Conservation (phyloP, 2,329 filamentous ascomycete genomes). For the Lizonia empirigonia region DNA sequence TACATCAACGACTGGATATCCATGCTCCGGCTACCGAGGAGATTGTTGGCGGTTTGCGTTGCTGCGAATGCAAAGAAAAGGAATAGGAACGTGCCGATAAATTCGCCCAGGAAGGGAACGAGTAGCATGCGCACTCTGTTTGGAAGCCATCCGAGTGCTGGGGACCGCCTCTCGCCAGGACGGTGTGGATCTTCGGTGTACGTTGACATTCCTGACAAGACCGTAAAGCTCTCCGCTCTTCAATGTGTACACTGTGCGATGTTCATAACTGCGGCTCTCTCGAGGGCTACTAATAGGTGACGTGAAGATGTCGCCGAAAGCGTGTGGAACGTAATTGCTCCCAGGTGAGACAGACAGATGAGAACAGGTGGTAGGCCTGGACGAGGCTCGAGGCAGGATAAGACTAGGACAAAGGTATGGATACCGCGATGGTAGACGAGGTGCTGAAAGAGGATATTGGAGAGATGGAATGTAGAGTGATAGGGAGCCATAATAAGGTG, state of each 20-base stretch:
- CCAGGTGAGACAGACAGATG: slow-evolving; percentile 21
- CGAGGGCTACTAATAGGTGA: slow-evolving; percentile 18
- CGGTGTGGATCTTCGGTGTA: slow-evolving; percentile 41
- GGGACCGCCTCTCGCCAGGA: slow-evolving; percentile 47
- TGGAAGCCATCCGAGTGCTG: slow-evolving; percentile 51
- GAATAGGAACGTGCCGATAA: slow-evolving; percentile 49
- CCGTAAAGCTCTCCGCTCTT: slow-evolving; percentile 44
- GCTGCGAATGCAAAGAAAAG: slow-evolving; percentile 50
- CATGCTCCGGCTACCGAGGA: slow-evolving; percentile 30
- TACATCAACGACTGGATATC: slow-evolving; percentile 40
- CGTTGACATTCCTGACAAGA: slow-evolving; percentile 46
- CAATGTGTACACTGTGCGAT: slow-evolving; percentile 31
- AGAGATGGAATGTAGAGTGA: slow-evolving; percentile 1
- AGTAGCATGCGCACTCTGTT: slow-evolving; percentile 52
- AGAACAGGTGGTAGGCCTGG: slow-evolving; percentile 8
- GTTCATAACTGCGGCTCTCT: slow-evolving; percentile 44
- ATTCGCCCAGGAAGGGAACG: slow-evolving; percentile 53
- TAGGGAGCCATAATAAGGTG: slow-evolving; percentile 4
- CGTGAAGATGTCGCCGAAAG: slow-evolving; percentile 22
- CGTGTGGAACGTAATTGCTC: slow-evolving; percentile 29
- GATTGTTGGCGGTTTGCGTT: slow-evolving; percentile 47
- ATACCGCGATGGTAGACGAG: slow-evolving; percentile 1
- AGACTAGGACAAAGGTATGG: slow-evolving; percentile 15
- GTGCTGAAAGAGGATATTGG: neutral
- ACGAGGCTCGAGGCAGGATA: slow-evolving; percentile 12